Evolutionary conservation across 139 green algal species (phyloP).

Genomic region (Coelastrella sp.): DNA sequence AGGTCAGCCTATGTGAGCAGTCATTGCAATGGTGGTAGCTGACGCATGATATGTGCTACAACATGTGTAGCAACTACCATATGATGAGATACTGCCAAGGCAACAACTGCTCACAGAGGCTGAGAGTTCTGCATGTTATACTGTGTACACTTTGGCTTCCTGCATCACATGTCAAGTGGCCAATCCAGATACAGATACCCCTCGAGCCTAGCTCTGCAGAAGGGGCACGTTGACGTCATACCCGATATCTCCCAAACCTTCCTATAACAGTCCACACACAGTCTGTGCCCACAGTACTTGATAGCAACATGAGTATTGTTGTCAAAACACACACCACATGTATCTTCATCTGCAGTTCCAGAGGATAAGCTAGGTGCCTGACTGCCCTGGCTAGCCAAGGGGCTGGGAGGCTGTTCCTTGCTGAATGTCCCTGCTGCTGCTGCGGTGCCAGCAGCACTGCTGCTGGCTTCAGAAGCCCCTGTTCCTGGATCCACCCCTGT

Average conservation of each 20-base stretch:
- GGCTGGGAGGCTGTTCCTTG: too few species aligned
- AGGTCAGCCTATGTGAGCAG: too few species aligned
- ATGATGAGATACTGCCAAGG: too few species aligned
- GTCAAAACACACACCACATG: conserved; percentile 52
- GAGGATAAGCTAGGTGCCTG: background rate
- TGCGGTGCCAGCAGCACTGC: conserved; percentile 1
- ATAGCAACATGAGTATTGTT: conserved; percentile 46
- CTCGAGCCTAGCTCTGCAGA: conserved; percentile 39
- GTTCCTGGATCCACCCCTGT: background rate
- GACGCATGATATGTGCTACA: too few species aligned
- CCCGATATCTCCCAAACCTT: conserved; percentile 46
- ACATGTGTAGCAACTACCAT: too few species aligned
- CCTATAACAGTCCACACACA: conserved; percentile 50
- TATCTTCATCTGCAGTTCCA: conserved; percentile 38
- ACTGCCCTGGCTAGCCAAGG: background rate
- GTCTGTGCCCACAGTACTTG: conserved; percentile 48
- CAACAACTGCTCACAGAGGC: too few species aligned
- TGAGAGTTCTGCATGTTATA: too few species aligned
- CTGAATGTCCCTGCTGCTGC: conserved; percentile 5
- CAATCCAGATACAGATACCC: conserved; percentile 44
- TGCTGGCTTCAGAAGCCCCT: background rate
- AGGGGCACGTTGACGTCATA: conserved; percentile 30
- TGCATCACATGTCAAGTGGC: conserved; percentile 34
- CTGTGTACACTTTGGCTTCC: background rate
- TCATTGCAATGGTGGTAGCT: too few species aligned